Base-by-base conservation (phyloP, 1,284 basidiomycete genomes). In the Anthracocystis panici-leucophaei region DNA sequence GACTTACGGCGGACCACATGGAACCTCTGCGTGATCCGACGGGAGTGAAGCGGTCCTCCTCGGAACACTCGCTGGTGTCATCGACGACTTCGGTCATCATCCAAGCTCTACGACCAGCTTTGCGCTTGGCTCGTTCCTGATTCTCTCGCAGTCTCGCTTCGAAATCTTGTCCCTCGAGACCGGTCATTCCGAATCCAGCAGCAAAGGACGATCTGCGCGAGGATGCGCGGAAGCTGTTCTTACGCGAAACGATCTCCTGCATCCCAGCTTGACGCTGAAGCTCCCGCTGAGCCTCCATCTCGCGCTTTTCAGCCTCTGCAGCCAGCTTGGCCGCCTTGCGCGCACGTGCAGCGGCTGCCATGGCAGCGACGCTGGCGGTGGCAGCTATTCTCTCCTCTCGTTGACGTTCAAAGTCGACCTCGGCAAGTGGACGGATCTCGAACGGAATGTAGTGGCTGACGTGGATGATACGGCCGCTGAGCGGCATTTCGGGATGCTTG, bases 381-480 rank as follows among this genome's bases (percentile, higher is more conserved):
- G 82, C 82, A 23, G 75, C 73, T 20, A 77, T 64, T 52, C 75
- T 71, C 42, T 82, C 71, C 50, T 81, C 81, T 11, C 73, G 66
- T 44, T 78, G 70, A 53, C 76, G 64, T 48, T 81, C 73, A 52
- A 75, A 77, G n/a, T 84, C 77, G 41, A 79, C 73, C 51, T 84
- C 80, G 21, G 75, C 75, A 3, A 75, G 63, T 11, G 82, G 74
- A 40, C 75, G 76, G 35, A 84, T 78, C 42, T 77, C 72, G 64
- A 85, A 84, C 21, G 83, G 83, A n/a, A 85, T 80, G 57, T 77
- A 79, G 60, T 84, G 82, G 50, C 75, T 79, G 50, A 83, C 82
- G 42, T 85, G 83, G 50, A 85, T 85, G 60, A 85, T 82, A 23
- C 83, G 75, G 12, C 83, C 83, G 54, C 77, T 80, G 33, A 84